Conservation (phyloP, 2,329 filamentous ascomycete species). For the Fusarium redolens region DNA sequence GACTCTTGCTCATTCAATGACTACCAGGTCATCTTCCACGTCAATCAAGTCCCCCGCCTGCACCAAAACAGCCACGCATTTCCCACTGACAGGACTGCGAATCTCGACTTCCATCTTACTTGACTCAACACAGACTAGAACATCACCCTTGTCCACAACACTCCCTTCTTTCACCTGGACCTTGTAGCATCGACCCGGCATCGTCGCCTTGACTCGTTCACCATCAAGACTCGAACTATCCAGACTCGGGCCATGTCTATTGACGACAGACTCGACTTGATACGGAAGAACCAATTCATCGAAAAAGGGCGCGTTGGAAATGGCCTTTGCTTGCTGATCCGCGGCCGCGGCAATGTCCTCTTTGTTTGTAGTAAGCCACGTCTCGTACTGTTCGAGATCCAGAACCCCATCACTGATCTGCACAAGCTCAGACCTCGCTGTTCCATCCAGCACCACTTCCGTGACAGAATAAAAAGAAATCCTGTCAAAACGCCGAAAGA, state of each 20-base stretch:
- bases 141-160: slow-evolving; percentile 44
- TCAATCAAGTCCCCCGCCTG: slow-evolving; percentile 47
- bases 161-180: slow-evolving; percentile 44
- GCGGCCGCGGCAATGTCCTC: slow-evolving; percentile 40
- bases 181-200: slow-evolving; percentile 51
- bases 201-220: slow-evolving; percentile 46
- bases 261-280: slow-evolving; percentile 16
- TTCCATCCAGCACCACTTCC: slow-evolving; percentile 45
- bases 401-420: slow-evolving; percentile 43
- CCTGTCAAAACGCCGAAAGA: slow-evolving; percentile 50
- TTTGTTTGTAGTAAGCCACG: slow-evolving; percentile 47
- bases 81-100: slow-evolving; percentile 44
- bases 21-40: slow-evolving; percentile 43
- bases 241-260: not conserved
- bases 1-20: slow-evolving; percentile 30
- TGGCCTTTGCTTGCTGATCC: slow-evolving; percentile 39
- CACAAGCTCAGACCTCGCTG: slow-evolving; percentile 41
- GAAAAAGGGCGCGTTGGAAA: slow-evolving; percentile 45
- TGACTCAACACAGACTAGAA: slow-evolving; percentile 51
- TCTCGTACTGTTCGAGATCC: slow-evolving; percentile 48
- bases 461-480: slow-evolving; percentile 48
- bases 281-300: slow-evolving; percentile 46
- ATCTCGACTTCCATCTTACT: slow-evolving; percentile 55
- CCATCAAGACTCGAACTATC: slow-evolving; percentile 22
- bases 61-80: slow-evolving; percentile 42